Conservation (phyloP, 2,329 filamentous ascomycete genomes). For the Fusarium succisae region DNA sequence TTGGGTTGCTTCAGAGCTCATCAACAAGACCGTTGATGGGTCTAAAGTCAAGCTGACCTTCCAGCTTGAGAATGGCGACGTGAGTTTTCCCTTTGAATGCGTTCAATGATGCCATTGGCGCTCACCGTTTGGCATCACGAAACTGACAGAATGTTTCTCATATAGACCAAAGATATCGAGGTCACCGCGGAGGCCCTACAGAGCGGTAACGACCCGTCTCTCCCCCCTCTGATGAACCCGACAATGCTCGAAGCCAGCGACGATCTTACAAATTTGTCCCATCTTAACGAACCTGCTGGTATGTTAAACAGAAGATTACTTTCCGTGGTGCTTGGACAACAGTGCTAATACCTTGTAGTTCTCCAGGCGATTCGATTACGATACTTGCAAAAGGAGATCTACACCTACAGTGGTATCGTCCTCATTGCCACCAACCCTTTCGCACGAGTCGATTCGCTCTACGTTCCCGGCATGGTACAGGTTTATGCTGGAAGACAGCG, state of each 20-base stretch:
- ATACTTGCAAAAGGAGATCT: slow-evolving; percentile 98
- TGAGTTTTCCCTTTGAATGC: slow-evolving; percentile 49
- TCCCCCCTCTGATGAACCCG: slow-evolving; percentile 97
- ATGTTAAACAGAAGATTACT: slow-evolving; percentile 42
- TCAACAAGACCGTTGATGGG: slow-evolving; percentile 83
- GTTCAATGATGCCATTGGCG: background rate
- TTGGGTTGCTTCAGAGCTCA: slow-evolving; percentile 96
- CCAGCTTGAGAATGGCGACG: slow-evolving; percentile 91
- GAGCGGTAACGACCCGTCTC: slow-evolving; percentile 76
- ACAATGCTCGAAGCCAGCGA: slow-evolving; percentile 98
- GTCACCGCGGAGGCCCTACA: slow-evolving; percentile 80
- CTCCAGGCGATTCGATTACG: slow-evolving; percentile 96
- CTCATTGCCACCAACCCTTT: slow-evolving; percentile 99
- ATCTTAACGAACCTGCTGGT: slow-evolving; percentile 98
- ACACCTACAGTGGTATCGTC: slow-evolving; percentile 99
- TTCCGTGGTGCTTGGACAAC: slow-evolving; percentile 10
- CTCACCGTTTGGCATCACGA: background rate
- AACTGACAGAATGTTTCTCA: slow-evolving; percentile 18
- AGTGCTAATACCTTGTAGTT: slow-evolving; percentile 63
- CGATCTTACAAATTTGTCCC: slow-evolving; percentile 95
- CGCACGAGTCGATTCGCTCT: slow-evolving; percentile 95
- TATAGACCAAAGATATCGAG: slow-evolving; percentile 76
- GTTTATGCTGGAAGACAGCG: slow-evolving; percentile 97
- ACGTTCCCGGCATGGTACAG: slow-evolving; percentile 99
- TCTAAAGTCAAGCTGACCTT: slow-evolving; percentile 90